Evolutionary conservation across 2,329 filamentous ascomycete species (phyloP).

Genomic region (Colletotrichum liriopes): DNA sequence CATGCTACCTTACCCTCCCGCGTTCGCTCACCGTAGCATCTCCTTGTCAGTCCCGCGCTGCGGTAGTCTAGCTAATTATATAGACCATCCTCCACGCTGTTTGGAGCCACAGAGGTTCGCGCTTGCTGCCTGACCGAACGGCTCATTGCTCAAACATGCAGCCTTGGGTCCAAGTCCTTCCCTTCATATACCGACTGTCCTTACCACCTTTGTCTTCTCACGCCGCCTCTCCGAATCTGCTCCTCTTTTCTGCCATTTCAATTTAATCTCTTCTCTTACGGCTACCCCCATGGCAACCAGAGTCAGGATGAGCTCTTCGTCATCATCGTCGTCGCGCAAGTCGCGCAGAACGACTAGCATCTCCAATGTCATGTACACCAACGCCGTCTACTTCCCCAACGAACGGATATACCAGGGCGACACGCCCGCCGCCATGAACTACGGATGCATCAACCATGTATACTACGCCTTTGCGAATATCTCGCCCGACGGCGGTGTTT

Average conservation of each 20-base stretch:
- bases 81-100: constrained; percentile 37
- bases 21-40: constrained; percentile 41
- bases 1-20: constrained; percentile 34
- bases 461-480: constrained; percentile 89
- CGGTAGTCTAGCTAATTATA: constrained; percentile 40
- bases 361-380: constrained; percentile 72
- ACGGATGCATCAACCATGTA: constrained; percentile 83
- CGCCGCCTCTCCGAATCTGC: constrained; percentile 16
- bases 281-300: constrained; percentile 22
- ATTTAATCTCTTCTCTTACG: background rate
- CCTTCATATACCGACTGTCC: constrained; percentile 39
- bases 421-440: constrained; percentile 81
- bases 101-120: constrained; percentile 37
- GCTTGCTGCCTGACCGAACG: constrained; percentile 43
- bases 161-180: constrained; percentile 34
- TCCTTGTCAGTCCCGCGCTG: constrained; percentile 31
- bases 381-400: constrained; percentile 90
- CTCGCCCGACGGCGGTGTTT: constrained; percentile 79
- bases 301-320: constrained; percentile 54
- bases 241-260: constrained; percentile 20
- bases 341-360: constrained; percentile 62
- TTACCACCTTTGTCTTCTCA: constrained; percentile 33
- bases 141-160: constrained; percentile 40
- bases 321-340: constrained; percentile 59
- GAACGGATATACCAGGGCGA: constrained; percentile 80